phyloP scores from a whole-genome alignment of 345 rosid species.

The Murraya paniculata region DNA sequence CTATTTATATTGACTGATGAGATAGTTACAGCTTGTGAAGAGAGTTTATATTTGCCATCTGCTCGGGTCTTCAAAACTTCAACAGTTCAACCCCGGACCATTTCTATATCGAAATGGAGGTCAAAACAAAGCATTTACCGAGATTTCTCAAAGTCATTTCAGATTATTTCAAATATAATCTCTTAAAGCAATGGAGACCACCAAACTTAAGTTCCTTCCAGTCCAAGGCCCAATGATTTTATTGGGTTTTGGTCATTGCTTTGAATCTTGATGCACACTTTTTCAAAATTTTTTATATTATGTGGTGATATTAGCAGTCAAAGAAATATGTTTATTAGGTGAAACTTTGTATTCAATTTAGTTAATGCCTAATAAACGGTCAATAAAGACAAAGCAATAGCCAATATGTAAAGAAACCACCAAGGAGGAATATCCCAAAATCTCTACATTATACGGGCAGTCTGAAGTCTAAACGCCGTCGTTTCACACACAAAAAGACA shows the following conservation, averaged over 20 bases:
- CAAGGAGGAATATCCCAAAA: not conserved
- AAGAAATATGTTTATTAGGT: not conserved
- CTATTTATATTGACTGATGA: conserved; percentile 8
- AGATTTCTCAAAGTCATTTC: not conserved
- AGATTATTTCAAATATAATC: not conserved
- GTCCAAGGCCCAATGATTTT: not conserved
- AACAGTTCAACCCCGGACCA: not conserved
- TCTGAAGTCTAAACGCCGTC: not conserved
- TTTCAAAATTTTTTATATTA: not conserved
- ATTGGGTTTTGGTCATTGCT: not conserved
- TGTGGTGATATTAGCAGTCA: not conserved
- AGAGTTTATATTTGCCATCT: not conserved
- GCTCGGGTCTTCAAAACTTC: not conserved
- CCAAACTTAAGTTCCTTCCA: not conserved
- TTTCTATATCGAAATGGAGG: not conserved
- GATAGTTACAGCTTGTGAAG: conserved; percentile 7
- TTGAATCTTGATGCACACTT: not conserved
- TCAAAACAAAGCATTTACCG: not conserved
- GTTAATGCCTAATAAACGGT: not conserved
- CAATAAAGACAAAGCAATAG: not conserved
- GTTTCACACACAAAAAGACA: not conserved
- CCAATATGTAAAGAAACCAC: not conserved
- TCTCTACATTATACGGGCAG: not conserved
- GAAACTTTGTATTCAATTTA: not conserved
- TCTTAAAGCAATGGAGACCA: not conserved